Percentiles rank a stretch among this genome's conserved stretches.
Conservation (phyloP, 345 rosid genomes). For the Populus davidiana region DNA sequence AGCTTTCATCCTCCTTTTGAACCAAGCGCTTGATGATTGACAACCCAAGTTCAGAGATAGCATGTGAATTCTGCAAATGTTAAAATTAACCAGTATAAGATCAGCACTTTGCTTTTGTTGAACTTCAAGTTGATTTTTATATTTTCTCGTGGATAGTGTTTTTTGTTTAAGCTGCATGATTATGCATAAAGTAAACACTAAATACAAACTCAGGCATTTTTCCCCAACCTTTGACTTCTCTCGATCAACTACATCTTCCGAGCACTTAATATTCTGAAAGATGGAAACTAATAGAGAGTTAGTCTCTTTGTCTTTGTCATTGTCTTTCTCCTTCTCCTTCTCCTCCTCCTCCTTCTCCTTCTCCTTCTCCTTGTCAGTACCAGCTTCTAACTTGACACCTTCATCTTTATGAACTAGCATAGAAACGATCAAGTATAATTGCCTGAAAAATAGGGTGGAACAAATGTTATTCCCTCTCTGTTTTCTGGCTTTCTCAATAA, state of each 20-base stretch:
- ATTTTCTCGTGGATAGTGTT: background rate
- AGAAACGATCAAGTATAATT: conserved; percentile 59
- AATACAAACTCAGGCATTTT: conserved; percentile 7
- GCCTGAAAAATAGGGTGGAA: conserved; percentile 47
- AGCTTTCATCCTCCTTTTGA: conserved; percentile 46
- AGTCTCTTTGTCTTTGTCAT: conserved; percentile 54
- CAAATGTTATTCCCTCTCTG: background rate
- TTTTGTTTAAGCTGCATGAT: background rate
- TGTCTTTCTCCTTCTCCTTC: conserved; percentile 44
- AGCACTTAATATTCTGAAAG: conserved; percentile 58
- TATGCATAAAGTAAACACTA: background rate
- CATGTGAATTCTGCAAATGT: conserved; percentile 74
- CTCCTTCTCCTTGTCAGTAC: conserved; percentile 56
- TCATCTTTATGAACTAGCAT: conserved; percentile 76
- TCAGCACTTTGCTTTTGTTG: background rate
- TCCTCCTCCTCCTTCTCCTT: background rate
- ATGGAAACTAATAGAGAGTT: conserved; percentile 46
- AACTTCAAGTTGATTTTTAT: background rate
- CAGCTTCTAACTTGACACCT: conserved; percentile 65
- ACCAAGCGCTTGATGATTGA: conserved; percentile 53
- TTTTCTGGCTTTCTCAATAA: background rate
- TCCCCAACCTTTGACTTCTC: conserved; percentile 71
- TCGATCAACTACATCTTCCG: conserved; percentile 70
- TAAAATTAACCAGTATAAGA: conserved; percentile 21
- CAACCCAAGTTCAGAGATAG: conserved; percentile 87